These are phyloP conservation scores for Baorangia bicolor DNA, from an alignment of 768 basidiomycete species.

Conservation along the genomic window DNA sequence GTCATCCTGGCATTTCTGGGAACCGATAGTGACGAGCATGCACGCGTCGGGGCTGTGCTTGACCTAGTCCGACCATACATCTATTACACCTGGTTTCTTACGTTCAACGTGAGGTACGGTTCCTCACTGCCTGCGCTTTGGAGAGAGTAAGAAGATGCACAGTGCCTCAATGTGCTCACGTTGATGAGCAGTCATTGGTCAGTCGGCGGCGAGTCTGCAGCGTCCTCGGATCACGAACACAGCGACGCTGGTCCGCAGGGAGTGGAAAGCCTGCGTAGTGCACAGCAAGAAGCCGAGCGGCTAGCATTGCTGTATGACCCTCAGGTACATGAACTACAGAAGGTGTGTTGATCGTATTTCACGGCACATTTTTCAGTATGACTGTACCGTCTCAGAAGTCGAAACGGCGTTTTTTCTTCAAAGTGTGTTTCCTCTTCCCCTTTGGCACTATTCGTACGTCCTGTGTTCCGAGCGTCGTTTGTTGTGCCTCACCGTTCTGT, in stretches of 20 bases:
- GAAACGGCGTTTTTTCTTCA: slow-evolving; percentile 21
- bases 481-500: slow-evolving; percentile 1
- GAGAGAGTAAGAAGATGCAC: slow-evolving; percentile 5
- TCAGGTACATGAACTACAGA: slow-evolving; percentile 25
- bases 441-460: slow-evolving; percentile 62
- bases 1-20: not conserved
- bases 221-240: slow-evolving; percentile 14
- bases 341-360: slow-evolving; percentile 8
- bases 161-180: not conserved
- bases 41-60: not conserved
- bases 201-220: slow-evolving; percentile 7
- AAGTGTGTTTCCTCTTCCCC: slow-evolving; percentile 62
- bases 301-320: slow-evolving; percentile 26
- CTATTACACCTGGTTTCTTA: slow-evolving; percentile 1
- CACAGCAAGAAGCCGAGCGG: slow-evolving; percentile 23
- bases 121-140: slow-evolving; percentile 3
- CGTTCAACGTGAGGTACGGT: not conserved
- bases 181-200: slow-evolving; percentile 16
- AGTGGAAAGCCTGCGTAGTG: slow-evolving; percentile 3
- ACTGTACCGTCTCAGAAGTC: slow-evolving; percentile 10
- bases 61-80: not conserved
- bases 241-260: not conserved
- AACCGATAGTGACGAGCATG: not conserved
- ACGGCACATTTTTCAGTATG: not conserved
- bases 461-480: not conserved